These are phyloP conservation scores for Cryptococcus sp. DNA, from an alignment of 1,284 basidiomycete species.

Conservation along the genomic window DNA sequence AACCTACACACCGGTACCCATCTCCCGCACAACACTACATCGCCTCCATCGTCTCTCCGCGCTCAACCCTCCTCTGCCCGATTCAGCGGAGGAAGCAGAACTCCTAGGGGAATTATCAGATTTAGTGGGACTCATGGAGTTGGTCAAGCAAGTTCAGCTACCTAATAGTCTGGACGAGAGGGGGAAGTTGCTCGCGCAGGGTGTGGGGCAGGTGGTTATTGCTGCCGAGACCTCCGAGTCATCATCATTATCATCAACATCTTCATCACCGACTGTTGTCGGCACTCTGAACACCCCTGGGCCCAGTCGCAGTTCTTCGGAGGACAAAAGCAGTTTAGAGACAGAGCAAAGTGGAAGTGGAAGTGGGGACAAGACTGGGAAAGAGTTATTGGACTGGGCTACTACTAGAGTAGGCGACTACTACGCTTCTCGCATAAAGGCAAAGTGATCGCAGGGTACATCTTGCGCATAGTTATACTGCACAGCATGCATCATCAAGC, in stretches of 20 bases:
- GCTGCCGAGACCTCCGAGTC: slow-evolving; percentile 1
- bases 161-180: slow-evolving; percentile 15
- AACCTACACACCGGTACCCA: background rate
- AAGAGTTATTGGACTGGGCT: slow-evolving; percentile 32
- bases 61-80: slow-evolving; percentile 29
- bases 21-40: slow-evolving; percentile 18
- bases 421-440: slow-evolving; percentile 25
- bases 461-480: background rate
- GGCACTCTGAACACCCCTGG: no score
- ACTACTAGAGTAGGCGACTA: slow-evolving; percentile 37
- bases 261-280: background rate
- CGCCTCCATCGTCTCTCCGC: slow-evolving; percentile 36
- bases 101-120: slow-evolving; percentile 27
- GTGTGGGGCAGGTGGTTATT: slow-evolving; percentile 29
- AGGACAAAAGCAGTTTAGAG: background rate
- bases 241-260: no score
- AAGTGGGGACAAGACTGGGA: slow-evolving; percentile 17
- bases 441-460: background rate
- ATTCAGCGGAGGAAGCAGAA: slow-evolving; percentile 28
- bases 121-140: slow-evolving; percentile 38
- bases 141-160: slow-evolving; percentile 33
- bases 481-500: background rate
- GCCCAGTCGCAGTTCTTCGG: background rate
- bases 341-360: background rate
- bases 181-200: slow-evolving; percentile 25